Evolutionary conservation across 306 rosid genomes (phyloP), one percentile per base, ranked within the genome.

Genomic region (Malus fusca): DNA sequence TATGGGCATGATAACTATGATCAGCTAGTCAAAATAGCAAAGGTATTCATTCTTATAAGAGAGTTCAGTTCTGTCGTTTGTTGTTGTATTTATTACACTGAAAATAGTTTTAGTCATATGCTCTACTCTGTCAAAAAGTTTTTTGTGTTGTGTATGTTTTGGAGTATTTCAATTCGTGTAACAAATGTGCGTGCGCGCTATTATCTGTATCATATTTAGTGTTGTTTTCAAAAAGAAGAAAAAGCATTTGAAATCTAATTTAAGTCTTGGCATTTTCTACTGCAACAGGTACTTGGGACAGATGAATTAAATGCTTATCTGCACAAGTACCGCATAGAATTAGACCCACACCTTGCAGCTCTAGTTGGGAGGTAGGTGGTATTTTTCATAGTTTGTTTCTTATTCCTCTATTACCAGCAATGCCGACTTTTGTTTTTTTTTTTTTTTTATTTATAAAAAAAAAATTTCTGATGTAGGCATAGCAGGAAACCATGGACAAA

Each of bases 1-100:
- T 93, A 90, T 84, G 98, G 98, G 69, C 98, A 93, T 56, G 98
- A 93, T 84, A 93, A 93, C 76, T 78, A 88, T 59, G 98, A 93
- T 85, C 98, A 93, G 80, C 93, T 93, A 66, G 98, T 91, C 81
- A 93, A 93, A 84, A 93, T 93, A 74, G 97, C 95, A 2, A 93
- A 88, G 94, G 98, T 93, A 84, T 75, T 63, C 55, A 25, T 74
- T 53, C 62, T 11, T 71, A 6, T 19, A 21, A 18, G 44, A 25
- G 59, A 11, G 11, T 11, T 53, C 46, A 56, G 12, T 56, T 61
- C 9, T 78, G 43, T 67, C 35, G n/a, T 21, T 22, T 69, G 42
- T 14, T 40, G 11, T 63, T 55, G 40, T 31, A 33, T 22, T 35
- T 72, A 22, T 53, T 70, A 15, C 23, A 42, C 30, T 69, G 4